Base-by-base conservation (phyloP, 2,329 filamentous ascomycete species). In the Tetracladium maxilliforme region DNA sequence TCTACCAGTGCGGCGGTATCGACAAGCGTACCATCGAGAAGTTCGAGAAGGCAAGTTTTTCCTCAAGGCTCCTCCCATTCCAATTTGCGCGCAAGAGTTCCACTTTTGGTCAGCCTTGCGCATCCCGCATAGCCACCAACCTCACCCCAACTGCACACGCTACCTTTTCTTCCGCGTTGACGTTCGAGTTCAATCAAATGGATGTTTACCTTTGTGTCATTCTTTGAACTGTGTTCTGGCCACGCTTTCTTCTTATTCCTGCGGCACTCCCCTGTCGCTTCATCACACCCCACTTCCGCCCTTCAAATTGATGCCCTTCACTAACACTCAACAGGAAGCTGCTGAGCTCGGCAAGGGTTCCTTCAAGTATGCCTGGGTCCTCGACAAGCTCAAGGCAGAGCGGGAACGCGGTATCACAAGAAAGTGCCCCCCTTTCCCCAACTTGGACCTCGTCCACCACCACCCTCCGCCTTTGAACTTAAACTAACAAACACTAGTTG, bases 1-100 rank as follows among this genome's bases (percentile, higher is more conserved):
- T 98, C 81, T 95, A 95, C 84, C 87, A 98, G 80, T 95, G 90
- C 73, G 90, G 90, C 79, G 90, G 90, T 83, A 98, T 95, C 57
- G 90, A 98, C 82, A 84, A 87, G 75, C 87, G 90, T 84, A 95
- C 87, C 64, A 98, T 98, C 60, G 90, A 98, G 80, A 98, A 98
- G 81, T 98, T 98, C 77, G 90, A 98, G 86, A 98, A 98, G 83
- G 84, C 92, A 64, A 58, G 73, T 34, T 23, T 15, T 21, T 25
- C 22, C 25, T 19, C 25, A 14, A 28, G 21, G 16, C 14, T 16
- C 19, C 13, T 22, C 14, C 19, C 19, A 14, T 21, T 12, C 22
- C 17, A 11, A 8, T 18, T 14, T 24, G 22, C 14, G n/a, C 10
- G 14, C 13, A 14, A 13, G n/a, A n/a, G n/a, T n/a, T 10, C 24